Conservation (phyloP, 2,329 filamentous ascomycete genomes). For the Fusarium tanahbumbuense region DNA sequence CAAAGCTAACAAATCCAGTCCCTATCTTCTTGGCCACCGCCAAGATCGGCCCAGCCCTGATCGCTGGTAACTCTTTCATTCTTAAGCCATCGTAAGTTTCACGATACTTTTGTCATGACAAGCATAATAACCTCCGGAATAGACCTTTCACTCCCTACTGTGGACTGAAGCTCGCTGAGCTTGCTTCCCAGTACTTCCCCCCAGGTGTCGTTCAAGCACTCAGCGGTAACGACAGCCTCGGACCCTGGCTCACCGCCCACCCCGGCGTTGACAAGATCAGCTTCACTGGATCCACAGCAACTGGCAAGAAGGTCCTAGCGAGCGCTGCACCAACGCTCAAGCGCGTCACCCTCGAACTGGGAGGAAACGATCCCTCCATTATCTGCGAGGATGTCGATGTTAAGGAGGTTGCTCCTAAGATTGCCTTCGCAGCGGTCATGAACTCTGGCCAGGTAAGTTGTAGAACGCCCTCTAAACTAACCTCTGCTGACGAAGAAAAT, state of each 20-base stretch:
- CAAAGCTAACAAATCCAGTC: neutral
- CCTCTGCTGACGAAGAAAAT: neutral
- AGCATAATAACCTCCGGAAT: neutral
- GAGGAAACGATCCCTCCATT: slow-evolving; percentile 68
- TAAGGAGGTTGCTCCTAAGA: slow-evolving; percentile 26
- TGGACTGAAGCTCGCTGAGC: slow-evolving; percentile 68
- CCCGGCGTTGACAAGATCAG: neutral
- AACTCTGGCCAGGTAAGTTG: slow-evolving; percentile 59
- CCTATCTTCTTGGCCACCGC: neutral
- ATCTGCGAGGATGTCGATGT: slow-evolving; percentile 68
- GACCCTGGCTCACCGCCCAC: neutral
- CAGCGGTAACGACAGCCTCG: slow-evolving; percentile 33
- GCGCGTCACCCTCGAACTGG: slow-evolving; percentile 68
- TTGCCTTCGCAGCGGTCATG: slow-evolving; percentile 63
- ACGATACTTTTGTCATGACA: fast-evolving
- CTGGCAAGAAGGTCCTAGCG: slow-evolving; percentile 63
- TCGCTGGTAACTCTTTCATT: slow-evolving; percentile 67
- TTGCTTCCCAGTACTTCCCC: slow-evolving; percentile 67
- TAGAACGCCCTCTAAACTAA: neutral
- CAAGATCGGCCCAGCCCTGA: slow-evolving; percentile 45
- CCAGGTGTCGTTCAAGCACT: slow-evolving; percentile 71
- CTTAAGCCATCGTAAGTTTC: slow-evolving; percentile 62
- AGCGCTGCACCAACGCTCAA: slow-evolving; percentile 65
- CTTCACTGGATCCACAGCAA: neutral
- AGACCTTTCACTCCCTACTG: slow-evolving; percentile 66